Evolutionary conservation across 2,329 filamentous ascomycete genomes (phyloP), one percentile per base, ranked within the genome.

Genomic region (Penicillium sp.): DNA sequence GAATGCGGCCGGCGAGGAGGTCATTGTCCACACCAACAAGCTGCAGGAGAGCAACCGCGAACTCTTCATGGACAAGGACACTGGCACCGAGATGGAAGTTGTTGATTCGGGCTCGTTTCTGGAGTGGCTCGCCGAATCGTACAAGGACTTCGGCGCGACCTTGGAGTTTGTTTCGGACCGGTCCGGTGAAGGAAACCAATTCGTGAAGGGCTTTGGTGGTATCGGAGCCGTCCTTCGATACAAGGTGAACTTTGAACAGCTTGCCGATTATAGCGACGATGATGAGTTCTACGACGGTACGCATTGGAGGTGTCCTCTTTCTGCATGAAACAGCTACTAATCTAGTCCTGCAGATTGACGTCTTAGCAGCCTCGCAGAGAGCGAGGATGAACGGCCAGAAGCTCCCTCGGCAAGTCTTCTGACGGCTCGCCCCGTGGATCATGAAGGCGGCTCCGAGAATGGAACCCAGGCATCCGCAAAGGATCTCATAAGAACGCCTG

Each of bases 181-280:
- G 51, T 96, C 90, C 44, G 94, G 86, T 45, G 92, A 98, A 72
- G 92, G 92, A 64, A 98, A 98, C 72, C 92, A 98, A 74, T 98
- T 98, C 70, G 92, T 98, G 60, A 96, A 95, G 75, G 92, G 92
- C 49, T 98, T 98, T 62, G 92, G 92, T 82, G 92, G 92, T 62
- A 95, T 98, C 57, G 92, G 92, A 54, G 90, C 90, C 50, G 83
- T 98, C 60, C 80, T 98, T 64, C 88, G 92, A 56, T 98, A 98
- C 81, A 95, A 95, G 76, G 87, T 98, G 76, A 98, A 98, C 76
- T 98, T 98, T 72, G 93, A 98, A 72, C 93, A 98, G 70, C 78
- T 98, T 68, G 84, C 84, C 68, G 92, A 96, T 66, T 76, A 84
- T 66, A 80, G 84, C 61, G 89, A 94, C 65, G 85, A 92, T 65